phyloP scores from a whole-genome alignment of 108 stramenopile genomes.

The Cyclotella sp. region DNA sequence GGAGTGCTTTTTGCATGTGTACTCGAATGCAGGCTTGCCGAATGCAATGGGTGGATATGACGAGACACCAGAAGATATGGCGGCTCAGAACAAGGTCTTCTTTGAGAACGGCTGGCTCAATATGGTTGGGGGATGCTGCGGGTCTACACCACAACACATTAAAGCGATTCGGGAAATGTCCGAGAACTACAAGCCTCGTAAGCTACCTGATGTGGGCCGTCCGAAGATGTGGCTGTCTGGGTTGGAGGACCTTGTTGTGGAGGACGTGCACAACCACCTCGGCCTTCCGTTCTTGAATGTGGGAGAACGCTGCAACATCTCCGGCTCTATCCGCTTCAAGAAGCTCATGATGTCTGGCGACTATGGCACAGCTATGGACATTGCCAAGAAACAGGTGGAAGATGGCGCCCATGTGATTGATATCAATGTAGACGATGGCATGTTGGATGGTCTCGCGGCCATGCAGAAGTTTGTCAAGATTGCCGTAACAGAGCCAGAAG shows the following conservation, averaged over 20 bases:
- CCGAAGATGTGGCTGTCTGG: constrained; percentile 98
- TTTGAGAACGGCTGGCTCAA: constrained; percentile 95
- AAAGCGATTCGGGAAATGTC: constrained; percentile 82
- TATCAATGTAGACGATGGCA: constrained; percentile 99
- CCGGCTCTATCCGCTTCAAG: constrained; percentile 96
- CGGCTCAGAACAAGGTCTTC: constrained; percentile 89
- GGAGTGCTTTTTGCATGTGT: constrained; percentile 98
- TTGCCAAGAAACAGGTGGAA: constrained; percentile 98
- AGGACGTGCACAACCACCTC: constrained; percentile 91
- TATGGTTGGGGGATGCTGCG: constrained; percentile 99
- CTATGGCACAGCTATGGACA: constrained; percentile 96
- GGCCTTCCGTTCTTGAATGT: constrained; percentile 97
- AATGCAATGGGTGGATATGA: constrained; percentile 99
- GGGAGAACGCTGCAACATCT: constrained; percentile 97
- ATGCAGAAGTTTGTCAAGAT: constrained; percentile 99
- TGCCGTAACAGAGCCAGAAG: constrained; percentile 97
- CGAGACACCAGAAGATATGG: constrained; percentile 97
- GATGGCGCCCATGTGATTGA: constrained; percentile 99
- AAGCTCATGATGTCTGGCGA: constrained; percentile 96
- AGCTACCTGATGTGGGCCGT: constrained; percentile 82
- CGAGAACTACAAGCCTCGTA: constrained; percentile 70
- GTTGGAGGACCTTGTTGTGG: constrained; percentile 93
- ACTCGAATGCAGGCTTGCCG: constrained; percentile 98
- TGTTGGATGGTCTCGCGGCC: constrained; percentile 96
- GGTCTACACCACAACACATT: constrained; percentile 97